Percentiles rank a stretch among this genome's conserved stretches.
These are phyloP conservation scores for Kalmusia sp. DNA, from an alignment of 2,329 filamentous ascomycete species.

Conservation along the genomic window DNA sequence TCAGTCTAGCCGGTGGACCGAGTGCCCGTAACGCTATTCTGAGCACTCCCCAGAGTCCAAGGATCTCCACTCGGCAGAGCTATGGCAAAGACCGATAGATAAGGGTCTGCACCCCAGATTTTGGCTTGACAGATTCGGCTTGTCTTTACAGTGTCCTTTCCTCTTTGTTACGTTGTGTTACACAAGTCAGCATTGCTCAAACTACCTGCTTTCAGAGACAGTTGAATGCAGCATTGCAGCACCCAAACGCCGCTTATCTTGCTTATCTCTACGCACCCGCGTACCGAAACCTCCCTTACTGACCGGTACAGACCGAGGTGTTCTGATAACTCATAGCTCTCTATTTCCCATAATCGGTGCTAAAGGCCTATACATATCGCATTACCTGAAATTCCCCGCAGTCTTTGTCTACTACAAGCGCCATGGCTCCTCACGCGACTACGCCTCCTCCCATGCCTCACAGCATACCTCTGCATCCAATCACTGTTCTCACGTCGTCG, in stretches of 20 bases:
- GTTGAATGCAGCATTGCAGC: background rate
- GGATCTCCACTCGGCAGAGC: slow-evolving; percentile 18
- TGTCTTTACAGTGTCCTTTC: slow-evolving; percentile 14
- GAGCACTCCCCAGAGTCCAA: slow-evolving; percentile 19
- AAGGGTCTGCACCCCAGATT: slow-evolving; percentile 47
- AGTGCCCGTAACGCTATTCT: slow-evolving; percentile 25
- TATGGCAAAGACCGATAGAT: slow-evolving; percentile 28
- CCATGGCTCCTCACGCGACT: slow-evolving; percentile 49
- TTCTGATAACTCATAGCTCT: slow-evolving; percentile 27
- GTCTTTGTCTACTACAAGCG: slow-evolving; percentile 18
- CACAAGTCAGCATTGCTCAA: slow-evolving; percentile 10
- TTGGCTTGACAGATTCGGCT: slow-evolving; percentile 13
- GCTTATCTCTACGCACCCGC: slow-evolving; percentile 38
- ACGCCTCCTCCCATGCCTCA: slow-evolving; percentile 37
- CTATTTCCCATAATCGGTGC: slow-evolving; percentile 15
- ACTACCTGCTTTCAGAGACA: slow-evolving; percentile 15
- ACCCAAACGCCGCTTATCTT: slow-evolving; percentile 38
- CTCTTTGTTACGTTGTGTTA: slow-evolving; percentile 11
- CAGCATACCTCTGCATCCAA: slow-evolving; percentile 48
- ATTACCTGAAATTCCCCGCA: slow-evolving; percentile 2
- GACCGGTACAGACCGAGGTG: slow-evolving; percentile 1
- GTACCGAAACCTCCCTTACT: slow-evolving; percentile 14
- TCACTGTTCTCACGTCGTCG: slow-evolving; percentile 83
- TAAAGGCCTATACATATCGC: slow-evolving; percentile 7
- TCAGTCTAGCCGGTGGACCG: slow-evolving; percentile 6